Evolutionary conservation across 495 filamentous ascomycete genomes (phyloP).

Genomic region (Pseudotulostoma volvatum): DNA sequence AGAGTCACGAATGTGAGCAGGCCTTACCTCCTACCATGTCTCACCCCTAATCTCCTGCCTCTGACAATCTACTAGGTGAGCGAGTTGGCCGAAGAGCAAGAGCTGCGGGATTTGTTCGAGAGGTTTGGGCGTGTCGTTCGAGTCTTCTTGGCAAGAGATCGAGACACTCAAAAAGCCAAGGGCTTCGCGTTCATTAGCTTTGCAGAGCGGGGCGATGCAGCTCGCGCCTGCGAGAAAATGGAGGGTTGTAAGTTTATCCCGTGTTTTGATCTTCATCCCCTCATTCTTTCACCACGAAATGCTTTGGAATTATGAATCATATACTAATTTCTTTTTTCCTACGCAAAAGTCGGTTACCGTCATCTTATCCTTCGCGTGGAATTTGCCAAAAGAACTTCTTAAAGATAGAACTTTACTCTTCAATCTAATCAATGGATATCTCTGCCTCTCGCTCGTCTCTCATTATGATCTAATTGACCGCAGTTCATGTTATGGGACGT

Average conservation of each 20-base stretch:
- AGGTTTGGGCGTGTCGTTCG: conserved; percentile 89
- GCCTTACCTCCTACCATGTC: neutral
- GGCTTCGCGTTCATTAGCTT: conserved; percentile 98
- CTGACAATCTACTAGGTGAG: conserved; percentile 47
- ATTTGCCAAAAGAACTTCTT: conserved; percentile 70
- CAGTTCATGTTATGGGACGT: too few relatives aligned
- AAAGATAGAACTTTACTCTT: too few relatives aligned
- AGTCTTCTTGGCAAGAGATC: conserved; percentile 93
- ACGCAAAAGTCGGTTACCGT: conserved; percentile 67
- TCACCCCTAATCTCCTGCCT: conserved; percentile 5
- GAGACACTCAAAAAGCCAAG: conserved; percentile 87
- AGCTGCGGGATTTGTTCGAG: conserved; percentile 94
- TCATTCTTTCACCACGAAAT: neutral
- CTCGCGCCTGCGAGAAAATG: conserved; percentile 89
- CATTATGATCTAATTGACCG: too few relatives aligned
- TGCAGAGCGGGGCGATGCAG: conserved; percentile 72
- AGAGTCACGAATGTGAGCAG: conserved; percentile 86
- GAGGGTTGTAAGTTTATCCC: conserved; percentile 59
- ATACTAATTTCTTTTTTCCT: conserved; percentile 11
- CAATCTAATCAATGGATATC: too few relatives aligned
- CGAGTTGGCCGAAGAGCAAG: conserved; percentile 88
- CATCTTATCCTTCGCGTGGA: conserved; percentile 83
- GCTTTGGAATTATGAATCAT: conserved; percentile 8
- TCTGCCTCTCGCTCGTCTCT: too few relatives aligned
- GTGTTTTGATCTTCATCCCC: neutral